A percentile compares a stretch with the other conserved stretches of the same genome.
Evolutionary conservation across 2,329 filamentous ascomycete genomes (phyloP).

Genomic region (Scytalidium sp.): DNA sequence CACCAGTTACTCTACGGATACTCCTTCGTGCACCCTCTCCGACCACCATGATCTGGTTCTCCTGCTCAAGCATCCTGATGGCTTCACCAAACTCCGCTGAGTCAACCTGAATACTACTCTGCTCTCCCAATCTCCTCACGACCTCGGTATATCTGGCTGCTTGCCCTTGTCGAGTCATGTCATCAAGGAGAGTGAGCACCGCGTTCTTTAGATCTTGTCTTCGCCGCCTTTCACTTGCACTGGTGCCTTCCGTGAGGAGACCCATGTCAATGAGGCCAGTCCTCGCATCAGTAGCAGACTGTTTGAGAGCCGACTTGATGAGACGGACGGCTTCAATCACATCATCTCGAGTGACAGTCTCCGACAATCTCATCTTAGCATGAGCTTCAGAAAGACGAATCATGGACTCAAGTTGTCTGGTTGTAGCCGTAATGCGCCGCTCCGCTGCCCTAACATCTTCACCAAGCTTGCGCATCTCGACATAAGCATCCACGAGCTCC

Average conservation of each 20-base stretch:
- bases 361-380: constrained; percentile 90
- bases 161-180: constrained; percentile 67
- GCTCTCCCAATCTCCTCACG: constrained; percentile 68
- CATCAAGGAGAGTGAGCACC: constrained; percentile 72
- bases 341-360: constrained; percentile 73
- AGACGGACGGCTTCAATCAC: constrained; percentile 88
- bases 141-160: constrained; percentile 78
- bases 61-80: constrained; percentile 75
- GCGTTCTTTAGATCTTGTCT: constrained; percentile 83
- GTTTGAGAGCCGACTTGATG: constrained; percentile 92
- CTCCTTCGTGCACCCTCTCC: constrained; percentile 83
- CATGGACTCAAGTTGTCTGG: constrained; percentile 96
- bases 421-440: constrained; percentile 96
- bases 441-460: constrained; percentile 83
- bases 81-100: constrained; percentile 78
- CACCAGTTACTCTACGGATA: constrained; percentile 70
- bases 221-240: constrained; percentile 77
- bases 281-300: constrained; percentile 89
- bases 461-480: constrained; percentile 92
- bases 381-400: constrained; percentile 95
- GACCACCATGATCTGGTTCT: constrained; percentile 74
- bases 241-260: constrained; percentile 90
- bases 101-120: constrained; percentile 69
- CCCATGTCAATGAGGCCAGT: constrained; percentile 96
- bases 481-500: constrained; percentile 82